These are phyloP conservation scores for Leucocoprinus leucothites DNA, from an alignment of 768 basidiomycete genomes.

Conservation along the genomic window DNA sequence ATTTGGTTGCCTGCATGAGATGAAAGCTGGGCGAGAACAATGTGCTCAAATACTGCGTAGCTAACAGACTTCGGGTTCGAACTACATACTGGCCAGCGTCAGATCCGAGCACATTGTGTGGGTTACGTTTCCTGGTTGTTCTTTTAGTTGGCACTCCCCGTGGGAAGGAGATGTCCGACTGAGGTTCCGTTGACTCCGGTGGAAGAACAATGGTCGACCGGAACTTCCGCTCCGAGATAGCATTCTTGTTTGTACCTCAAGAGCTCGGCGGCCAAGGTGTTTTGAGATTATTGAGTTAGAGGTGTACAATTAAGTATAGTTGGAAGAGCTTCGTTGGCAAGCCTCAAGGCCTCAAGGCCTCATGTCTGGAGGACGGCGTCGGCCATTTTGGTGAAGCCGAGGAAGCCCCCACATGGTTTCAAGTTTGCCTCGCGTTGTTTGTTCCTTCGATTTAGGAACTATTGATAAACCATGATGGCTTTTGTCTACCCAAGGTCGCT, in stretches of 20 bases:
- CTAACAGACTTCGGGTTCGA: background rate
- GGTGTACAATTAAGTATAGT: too few species aligned
- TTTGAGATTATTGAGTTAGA: background rate
- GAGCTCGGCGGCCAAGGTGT: background rate
- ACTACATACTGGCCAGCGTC: too few species aligned
- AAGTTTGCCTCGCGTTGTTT: constrained; percentile 10
- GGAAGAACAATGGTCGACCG: background rate
- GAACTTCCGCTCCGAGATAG: background rate
- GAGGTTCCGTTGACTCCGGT: background rate
- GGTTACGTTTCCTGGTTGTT: too few species aligned
- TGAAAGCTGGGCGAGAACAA: constrained; percentile 1
- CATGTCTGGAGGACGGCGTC: background rate
- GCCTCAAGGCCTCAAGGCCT: background rate
- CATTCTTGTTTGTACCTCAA: background rate
- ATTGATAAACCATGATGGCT: constrained; percentile 2
- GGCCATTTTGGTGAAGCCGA: background rate
- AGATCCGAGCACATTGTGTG: too few species aligned
- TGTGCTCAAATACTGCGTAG: background rate
- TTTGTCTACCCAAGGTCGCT: background rate
- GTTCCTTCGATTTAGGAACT: background rate
- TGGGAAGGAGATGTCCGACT: background rate
- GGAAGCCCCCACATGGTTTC: constrained; percentile 6
- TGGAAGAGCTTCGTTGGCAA: too few species aligned
- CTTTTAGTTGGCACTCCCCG: background rate
- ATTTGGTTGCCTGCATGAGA: too few species aligned